Conservation (phyloP, 2,329 filamentous ascomycete species). For the Aspergillus melleus region DNA sequence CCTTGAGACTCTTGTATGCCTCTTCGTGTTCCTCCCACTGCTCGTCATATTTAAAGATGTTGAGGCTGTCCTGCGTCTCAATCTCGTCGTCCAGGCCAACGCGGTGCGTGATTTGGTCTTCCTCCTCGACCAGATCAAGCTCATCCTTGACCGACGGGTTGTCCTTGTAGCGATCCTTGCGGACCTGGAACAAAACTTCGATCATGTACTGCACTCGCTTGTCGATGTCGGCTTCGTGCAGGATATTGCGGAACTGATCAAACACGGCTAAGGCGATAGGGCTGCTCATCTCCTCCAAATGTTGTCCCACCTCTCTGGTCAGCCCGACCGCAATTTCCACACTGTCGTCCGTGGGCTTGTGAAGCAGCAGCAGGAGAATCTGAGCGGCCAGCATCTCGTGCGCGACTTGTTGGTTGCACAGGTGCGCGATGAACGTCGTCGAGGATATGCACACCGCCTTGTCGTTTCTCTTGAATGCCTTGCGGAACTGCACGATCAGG, state of each 20-base stretch:
- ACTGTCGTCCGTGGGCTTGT: conserved; percentile 95
- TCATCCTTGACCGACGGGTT: conserved; percentile 89
- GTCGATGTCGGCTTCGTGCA: conserved; percentile 96
- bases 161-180: conserved; percentile 96
- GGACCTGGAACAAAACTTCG: conserved; percentile 92
- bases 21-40: conserved; percentile 90
- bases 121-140: conserved; percentile 91
- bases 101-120: conserved; percentile 94
- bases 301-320: conserved; percentile 88
- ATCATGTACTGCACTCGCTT: conserved; percentile 99
- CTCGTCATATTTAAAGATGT: conserved; percentile 92
- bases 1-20: conserved; percentile 84
- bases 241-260: conserved; percentile 90
- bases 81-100: conserved; percentile 80
- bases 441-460: conserved; percentile 92
- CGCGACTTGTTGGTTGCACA: conserved; percentile 94
- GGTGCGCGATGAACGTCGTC: conserved; percentile 90
- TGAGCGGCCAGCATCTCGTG: conserved; percentile 93
- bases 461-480: conserved; percentile 94
- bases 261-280: conserved; percentile 87
- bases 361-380: conserved; percentile 84
- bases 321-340: conserved; percentile 96
- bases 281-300: conserved; percentile 91
- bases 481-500: conserved; percentile 87
- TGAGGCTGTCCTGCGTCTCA: conserved; percentile 81